Evolutionary conservation across 371 early-diverging fungal species (phyloP).

Genomic region (Circinella umbellata): DNA sequence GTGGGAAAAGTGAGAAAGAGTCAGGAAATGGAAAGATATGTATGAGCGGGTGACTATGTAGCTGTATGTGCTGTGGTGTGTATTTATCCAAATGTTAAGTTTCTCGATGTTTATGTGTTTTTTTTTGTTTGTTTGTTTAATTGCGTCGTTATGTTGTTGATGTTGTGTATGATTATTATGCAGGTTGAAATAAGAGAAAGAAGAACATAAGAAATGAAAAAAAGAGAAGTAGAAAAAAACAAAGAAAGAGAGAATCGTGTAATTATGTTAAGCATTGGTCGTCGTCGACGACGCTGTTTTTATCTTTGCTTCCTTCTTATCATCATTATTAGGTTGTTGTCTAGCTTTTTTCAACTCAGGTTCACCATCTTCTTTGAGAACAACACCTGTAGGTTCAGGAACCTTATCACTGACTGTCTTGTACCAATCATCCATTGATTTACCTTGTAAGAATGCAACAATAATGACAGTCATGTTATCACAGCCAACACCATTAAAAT

Average conservation of each 20-base stretch:
- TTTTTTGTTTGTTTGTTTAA: no score
- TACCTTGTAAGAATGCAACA: conserved; percentile 83
- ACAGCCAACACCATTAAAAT: conserved; percentile 91
- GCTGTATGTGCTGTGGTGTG: no score
- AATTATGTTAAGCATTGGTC: conserved; percentile 3
- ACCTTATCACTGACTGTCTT: conserved; percentile 25
- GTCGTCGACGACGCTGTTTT: background rate
- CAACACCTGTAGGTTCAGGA: conserved; percentile 9
- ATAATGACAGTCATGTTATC: conserved; percentile 98
- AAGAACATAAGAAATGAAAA: background rate
- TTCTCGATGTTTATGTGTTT: no score
- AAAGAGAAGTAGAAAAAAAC: background rate
- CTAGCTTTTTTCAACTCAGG: conserved; percentile 18
- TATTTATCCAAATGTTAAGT: no score
- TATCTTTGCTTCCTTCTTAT: no score
- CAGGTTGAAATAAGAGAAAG: background rate
- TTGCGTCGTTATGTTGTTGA: background rate
- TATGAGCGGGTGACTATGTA: no score
- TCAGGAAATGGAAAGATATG: no score
- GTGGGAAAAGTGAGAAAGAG: no score
- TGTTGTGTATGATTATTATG: background rate
- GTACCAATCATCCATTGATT: conserved; percentile 74
- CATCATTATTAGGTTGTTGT: background rate
- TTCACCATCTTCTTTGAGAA: conserved; percentile 14
- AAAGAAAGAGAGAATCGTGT: background rate